Conservation (phyloP, 2,329 filamentous ascomycete species). For the Botrytis cinerea region DNA sequence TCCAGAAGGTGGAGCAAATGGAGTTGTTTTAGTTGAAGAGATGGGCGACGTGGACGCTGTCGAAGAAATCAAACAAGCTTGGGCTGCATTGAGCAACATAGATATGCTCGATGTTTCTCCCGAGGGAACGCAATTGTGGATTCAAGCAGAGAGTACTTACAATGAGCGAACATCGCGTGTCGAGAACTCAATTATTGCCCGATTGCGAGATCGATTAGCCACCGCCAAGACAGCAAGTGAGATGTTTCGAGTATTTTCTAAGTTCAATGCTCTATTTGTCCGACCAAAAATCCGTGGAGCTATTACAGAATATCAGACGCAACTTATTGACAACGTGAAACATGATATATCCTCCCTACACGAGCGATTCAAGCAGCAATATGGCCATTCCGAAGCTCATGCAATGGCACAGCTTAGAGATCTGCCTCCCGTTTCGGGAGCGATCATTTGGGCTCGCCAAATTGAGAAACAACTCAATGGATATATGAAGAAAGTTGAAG, state of each 20-base stretch:
- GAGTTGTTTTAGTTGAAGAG: conserved; percentile 79
- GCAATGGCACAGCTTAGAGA: conserved; percentile 98
- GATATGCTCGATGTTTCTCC: conserved; percentile 90
- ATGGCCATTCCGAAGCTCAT: conserved; percentile 95
- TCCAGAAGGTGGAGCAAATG: conserved; percentile 57
- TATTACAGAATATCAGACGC: conserved; percentile 96
- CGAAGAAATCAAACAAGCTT: conserved; percentile 92
- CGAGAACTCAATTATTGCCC: conserved; percentile 97
- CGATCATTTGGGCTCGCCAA: conserved; percentile 96
- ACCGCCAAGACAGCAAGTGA: conserved; percentile 97
- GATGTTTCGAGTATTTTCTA: conserved; percentile 99
- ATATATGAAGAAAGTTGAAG: conserved; percentile 99
- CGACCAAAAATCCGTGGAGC: conserved; percentile 98
- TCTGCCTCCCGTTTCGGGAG: conserved; percentile 90
- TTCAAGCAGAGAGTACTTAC: conserved; percentile 91
- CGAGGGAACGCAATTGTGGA: conserved; percentile 89
- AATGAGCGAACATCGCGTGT: conserved; percentile 96
- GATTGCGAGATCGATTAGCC: conserved; percentile 85
- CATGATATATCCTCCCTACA: conserved; percentile 91
- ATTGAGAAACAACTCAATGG: conserved; percentile 94
- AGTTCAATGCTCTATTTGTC: conserved; percentile 98
- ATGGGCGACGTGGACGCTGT: conserved; percentile 97
- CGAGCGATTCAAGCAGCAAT: conserved; percentile 98
- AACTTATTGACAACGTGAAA: conserved; percentile 97
- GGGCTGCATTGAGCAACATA: conserved; percentile 90